These are phyloP conservation scores for Metroxylon sagu DNA, from an alignment of 176 grass and related monocot species.

Conservation along the genomic window DNA sequence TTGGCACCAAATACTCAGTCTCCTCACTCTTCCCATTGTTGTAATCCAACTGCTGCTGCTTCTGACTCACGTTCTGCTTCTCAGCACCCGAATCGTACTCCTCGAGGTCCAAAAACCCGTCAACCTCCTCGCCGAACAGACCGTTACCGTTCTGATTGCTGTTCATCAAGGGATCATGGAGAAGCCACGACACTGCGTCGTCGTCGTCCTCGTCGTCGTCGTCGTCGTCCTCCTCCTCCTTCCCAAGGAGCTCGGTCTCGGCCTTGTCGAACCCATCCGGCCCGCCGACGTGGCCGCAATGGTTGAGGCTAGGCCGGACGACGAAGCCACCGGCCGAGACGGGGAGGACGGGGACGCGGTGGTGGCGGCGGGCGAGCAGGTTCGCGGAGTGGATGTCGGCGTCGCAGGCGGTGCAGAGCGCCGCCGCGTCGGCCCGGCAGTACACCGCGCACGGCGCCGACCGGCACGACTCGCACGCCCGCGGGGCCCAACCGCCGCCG, in stretches of 20 bases:
- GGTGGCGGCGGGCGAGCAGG: constrained; percentile 74
- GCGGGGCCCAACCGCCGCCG: background rate
- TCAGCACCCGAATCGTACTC: constrained; percentile 9
- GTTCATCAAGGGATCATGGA: background rate
- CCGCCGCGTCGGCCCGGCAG: constrained; percentile 69
- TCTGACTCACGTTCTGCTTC: background rate
- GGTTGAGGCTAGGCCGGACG: constrained; percentile 13
- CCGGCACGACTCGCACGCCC: constrained; percentile 30
- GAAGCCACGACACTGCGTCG: constrained; percentile 11
- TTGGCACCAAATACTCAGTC: constrained; percentile 2
- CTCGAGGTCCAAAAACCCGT: constrained; percentile 9
- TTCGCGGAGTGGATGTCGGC: constrained; percentile 86
- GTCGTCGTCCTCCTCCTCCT: background rate
- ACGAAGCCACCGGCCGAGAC: background rate
- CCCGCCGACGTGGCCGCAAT: background rate
- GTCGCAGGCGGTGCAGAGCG: constrained; percentile 76
- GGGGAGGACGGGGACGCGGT: constrained; percentile 41
- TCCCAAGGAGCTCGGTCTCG: background rate
- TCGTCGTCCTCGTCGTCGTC: background rate
- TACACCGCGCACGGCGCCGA: constrained; percentile 54
- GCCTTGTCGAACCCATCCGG: background rate
- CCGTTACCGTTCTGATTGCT: background rate
- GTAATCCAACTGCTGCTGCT: background rate
- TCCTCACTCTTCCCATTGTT: background rate
- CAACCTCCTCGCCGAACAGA: background rate